Base-by-base conservation (phyloP, 805 yeast genomes). In the Wickerhamiella australiensis region DNA sequence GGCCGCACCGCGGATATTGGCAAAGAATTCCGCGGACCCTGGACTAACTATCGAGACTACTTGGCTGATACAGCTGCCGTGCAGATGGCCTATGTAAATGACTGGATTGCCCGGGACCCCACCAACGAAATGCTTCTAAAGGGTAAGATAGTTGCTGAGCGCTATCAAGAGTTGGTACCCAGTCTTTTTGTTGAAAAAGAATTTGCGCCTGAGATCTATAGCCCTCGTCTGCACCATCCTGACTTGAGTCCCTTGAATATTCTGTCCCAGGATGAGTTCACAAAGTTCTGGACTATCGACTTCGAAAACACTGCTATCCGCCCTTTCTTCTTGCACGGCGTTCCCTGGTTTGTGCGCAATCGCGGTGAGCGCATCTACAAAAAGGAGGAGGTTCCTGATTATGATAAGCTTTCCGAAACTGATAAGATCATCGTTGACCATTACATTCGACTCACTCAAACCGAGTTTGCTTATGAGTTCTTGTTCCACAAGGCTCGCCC, bases 171-270 rank as follows among this genome's bases (percentile, higher is more conserved):
- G 42, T 64, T 85, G 38, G 75, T 84, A 0, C 78, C 80, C 13
- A 62, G 68, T 43, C 69, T 90, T 55, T 70, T 88, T 60, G 73
- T 65, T 35, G 56, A 59, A 5, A 59, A 78, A 42, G 68, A 78
- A 18, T 68, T 79, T 7, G 67, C 68, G 17, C 61, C 85, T 8
- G 67, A 79, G 50, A 65, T 85, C 40, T 74, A 83, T 58, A 73
- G 78, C 48, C 90, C 95, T 52, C 76, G 90, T 57, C 68, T 90
- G 48, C 76, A 69, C 55, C 73, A 79, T 54, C 90, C 96, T 4
- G 97, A 92, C 63, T 68, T 92, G 56, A 94, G 86, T 63, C 97
- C 98, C 20, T 72, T 88, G 76, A 90, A 90, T 61, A 85, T 85
- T 7, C 70, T 87, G 42, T 65, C 62, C 7, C 59, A 57, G 52